phyloP scores from a whole-genome alignment of 2,329 filamentous ascomycete genomes.

The Taxawa tesnikishii region DNA sequence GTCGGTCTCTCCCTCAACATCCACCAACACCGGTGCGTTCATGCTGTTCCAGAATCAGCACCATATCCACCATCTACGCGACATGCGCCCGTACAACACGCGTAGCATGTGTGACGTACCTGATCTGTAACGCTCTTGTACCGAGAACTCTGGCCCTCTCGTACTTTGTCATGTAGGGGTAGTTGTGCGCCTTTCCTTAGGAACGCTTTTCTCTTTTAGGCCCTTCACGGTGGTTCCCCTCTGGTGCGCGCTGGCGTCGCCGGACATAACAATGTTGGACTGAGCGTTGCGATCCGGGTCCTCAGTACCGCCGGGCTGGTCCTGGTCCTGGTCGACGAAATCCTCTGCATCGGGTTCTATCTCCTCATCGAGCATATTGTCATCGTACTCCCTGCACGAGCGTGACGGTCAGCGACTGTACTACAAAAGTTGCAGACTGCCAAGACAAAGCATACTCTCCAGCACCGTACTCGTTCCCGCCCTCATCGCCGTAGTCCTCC shows the following conservation, averaged over 20 bases:
- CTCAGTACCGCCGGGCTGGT: slow-evolving; percentile 10
- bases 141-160: slow-evolving; percentile 88
- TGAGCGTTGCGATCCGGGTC: slow-evolving; percentile 19
- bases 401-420: slow-evolving; percentile 1
- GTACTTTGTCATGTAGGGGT: slow-evolving; percentile 99
- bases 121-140: slow-evolving; percentile 89
- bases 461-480: slow-evolving; percentile 9
- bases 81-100: not conserved
- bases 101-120: slow-evolving; percentile 44
- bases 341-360: slow-evolving; percentile 36
- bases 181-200: slow-evolving; percentile 75
- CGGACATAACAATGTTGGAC: slow-evolving; percentile 32
- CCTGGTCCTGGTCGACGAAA: slow-evolving; percentile 36
- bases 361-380: slow-evolving; percentile 23
- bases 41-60: slow-evolving; percentile 46
- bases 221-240: slow-evolving; percentile 44
- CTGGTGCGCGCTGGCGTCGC: slow-evolving; percentile 37
- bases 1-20: slow-evolving; percentile 95
- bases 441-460: slow-evolving; percentile 9
- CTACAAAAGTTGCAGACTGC: not conserved
- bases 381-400: slow-evolving; percentile 18
- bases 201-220: slow-evolving; percentile 70
- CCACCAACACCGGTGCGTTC: slow-evolving; percentile 93
- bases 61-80: no score
- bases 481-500: slow-evolving; percentile 19